phyloP scores from a whole-genome alignment of 192 early-diverging fungal species.

The Coemansia reversa region DNA sequence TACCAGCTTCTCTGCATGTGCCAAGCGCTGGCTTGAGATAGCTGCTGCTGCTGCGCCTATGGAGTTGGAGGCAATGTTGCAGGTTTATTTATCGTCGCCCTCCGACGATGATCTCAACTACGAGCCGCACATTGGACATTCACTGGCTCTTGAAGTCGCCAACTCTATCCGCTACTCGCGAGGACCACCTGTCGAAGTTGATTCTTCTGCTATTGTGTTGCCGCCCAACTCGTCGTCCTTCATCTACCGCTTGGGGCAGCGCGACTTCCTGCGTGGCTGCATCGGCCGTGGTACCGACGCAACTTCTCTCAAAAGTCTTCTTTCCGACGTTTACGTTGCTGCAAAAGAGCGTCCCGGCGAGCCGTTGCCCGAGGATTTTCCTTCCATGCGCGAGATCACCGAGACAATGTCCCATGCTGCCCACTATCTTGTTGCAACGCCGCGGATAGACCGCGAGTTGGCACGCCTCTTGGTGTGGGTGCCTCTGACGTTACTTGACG shows the following conservation, averaged over 20 bases:
- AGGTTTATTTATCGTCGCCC: conserved; percentile 68
- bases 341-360: conserved; percentile 31
- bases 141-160: conserved; percentile 67
- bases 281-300: conserved; percentile 28
- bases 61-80: conserved; percentile 67
- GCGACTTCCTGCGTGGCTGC: conserved; percentile 40
- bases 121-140: conserved; percentile 67
- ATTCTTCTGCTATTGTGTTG: conserved; percentile 4
- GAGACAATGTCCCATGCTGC: conserved; percentile 34
- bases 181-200: conserved; percentile 10
- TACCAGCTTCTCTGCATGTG: conserved; percentile 58
- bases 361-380: conserved; percentile 18
- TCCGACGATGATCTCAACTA: conserved; percentile 58
- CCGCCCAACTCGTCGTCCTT: conserved; percentile 47
- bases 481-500: conserved; percentile 77
- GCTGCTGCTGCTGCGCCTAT: conserved; percentile 63
- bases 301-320: conserved; percentile 26
- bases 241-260: conserved; percentile 33
- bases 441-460: conserved; percentile 55
- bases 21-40: conserved; percentile 66
- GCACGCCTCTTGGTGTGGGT: conserved; percentile 83
- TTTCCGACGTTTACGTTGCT: conserved; percentile 26
- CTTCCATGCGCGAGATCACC: conserved; percentile 12
- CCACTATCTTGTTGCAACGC: conserved; percentile 22
- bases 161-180: conserved; percentile 26